These are phyloP conservation scores for Saturnispora sekii DNA, from an alignment of 805 yeast genomes.

Conservation along the genomic window DNA sequence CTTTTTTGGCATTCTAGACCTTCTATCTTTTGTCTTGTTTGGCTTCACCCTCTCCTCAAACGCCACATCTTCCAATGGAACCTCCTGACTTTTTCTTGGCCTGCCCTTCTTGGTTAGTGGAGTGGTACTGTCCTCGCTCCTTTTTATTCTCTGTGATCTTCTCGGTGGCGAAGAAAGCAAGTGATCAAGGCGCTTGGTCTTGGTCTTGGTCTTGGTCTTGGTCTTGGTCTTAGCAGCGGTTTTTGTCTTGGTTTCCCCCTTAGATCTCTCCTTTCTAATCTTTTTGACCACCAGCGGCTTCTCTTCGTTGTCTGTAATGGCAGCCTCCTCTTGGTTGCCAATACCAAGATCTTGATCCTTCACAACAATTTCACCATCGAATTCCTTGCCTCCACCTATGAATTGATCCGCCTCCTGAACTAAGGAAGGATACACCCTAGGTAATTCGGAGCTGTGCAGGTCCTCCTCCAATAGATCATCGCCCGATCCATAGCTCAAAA, in stretches of 20 bases:
- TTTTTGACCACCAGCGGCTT: constrained; percentile 2
- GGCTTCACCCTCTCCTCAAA: too few relatives aligned
- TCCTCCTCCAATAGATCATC: constrained; percentile 13
- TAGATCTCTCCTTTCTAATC: constrained; percentile 1
- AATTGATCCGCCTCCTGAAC: constrained; percentile 24
- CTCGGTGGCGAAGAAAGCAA: background rate
- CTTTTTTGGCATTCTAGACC: too few relatives aligned
- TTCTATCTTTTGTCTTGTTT: too few relatives aligned
- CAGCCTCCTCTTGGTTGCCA: constrained; percentile 3
- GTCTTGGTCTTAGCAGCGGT: background rate
- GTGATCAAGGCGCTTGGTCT: background rate
- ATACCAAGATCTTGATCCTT: constrained; percentile 1
- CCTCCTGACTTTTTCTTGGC: background rate
- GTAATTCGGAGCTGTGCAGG: constrained; percentile 12
- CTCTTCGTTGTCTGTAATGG: constrained; percentile 1
- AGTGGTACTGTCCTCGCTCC: too few relatives aligned
- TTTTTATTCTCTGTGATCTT: background rate
- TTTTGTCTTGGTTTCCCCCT: too few relatives aligned
- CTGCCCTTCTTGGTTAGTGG: too few relatives aligned
- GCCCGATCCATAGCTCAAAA: constrained; percentile 23
- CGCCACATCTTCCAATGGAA: background rate
- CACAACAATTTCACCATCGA: constrained; percentile 1
- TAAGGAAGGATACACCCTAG: constrained; percentile 17
- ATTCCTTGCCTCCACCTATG: constrained; percentile 15
- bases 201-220: background rate